Base-by-base conservation (phyloP, 306 rosid genomes). In the Lithocarpus polystachyus region DNA sequence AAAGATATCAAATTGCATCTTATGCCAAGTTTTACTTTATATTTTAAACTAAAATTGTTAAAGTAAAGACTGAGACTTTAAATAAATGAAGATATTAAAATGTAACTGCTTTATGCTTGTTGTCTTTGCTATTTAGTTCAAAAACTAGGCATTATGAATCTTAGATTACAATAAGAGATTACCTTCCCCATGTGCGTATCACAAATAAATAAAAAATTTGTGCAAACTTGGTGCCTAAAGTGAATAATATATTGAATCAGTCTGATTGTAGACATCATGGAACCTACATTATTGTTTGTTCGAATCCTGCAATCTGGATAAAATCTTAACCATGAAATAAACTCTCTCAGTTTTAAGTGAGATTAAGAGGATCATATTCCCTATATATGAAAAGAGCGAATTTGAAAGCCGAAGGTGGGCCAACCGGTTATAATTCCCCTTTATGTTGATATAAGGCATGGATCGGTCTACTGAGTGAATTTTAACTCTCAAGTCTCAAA, bases 111-210 rank as follows among this genome's bases (percentile, higher is more conserved):
- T 31, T 65, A 6, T 31, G 23, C 71, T 28, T 62, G 12, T 74
- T 11, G 72, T 17, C 54, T 68, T 68, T 24, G 53, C 35, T 8
- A 29, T 20, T 31, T 19, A 8, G 9, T 69, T 9, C 51, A 57
- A 23, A 64, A 71, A 37, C 26, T 73, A 75, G 54, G 71, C 1
- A 11, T 56, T 52, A 23, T 73, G 74, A 73, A 43, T 35, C 6
- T 67, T 67, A 67, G 51, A 18, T 48, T 33, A 67, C 13, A 35
- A 3, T 67, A 20, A 3, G n/a, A 17, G 43, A 35, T 40, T 43
- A 59, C 29, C 72, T 74, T 40, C 70, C 57, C 77, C 84, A 88
- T 84, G 86, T 87, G 95, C 82, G 5, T 59, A 2, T 78, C 70
- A 77, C 83, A 56, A 61, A 75, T 56, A 33, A 79, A 75, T 40